Evolutionary conservation across 345 rosid genomes (phyloP).

Genomic region (Erodium maritimum): DNA sequence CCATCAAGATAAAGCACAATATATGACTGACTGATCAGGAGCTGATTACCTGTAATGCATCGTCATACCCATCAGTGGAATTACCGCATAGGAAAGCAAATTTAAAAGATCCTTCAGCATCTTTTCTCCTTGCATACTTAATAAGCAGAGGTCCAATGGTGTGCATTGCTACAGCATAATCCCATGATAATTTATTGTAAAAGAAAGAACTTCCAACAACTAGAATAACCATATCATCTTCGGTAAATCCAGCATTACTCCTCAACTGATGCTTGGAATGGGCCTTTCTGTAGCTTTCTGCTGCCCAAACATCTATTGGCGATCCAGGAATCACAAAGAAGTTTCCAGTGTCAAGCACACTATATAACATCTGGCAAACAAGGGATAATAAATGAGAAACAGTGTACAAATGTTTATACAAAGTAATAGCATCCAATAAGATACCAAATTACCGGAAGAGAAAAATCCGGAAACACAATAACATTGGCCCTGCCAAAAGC

Average conservation of each 20-base stretch:
- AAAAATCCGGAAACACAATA: conserved; percentile 69
- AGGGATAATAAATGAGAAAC: conserved; percentile 19
- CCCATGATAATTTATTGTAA: conserved; percentile 72
- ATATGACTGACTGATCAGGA: conserved; percentile 9
- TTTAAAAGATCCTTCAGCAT: conserved; percentile 45
- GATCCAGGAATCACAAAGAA: conserved; percentile 94
- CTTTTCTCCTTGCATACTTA: conserved; percentile 61
- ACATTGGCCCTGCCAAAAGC: conserved; percentile 67
- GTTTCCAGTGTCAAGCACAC: conserved; percentile 88
- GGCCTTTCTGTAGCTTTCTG: conserved; percentile 51
- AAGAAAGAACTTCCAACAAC: conserved; percentile 82
- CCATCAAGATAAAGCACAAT: not conserved
- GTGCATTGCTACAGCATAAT: conserved; percentile 74
- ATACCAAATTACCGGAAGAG: conserved; percentile 54
- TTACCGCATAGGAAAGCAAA: conserved; percentile 80
- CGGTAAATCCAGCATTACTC: conserved; percentile 39
- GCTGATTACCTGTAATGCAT: conserved; percentile 60
- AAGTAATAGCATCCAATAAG: not conserved
- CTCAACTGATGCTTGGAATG: conserved; percentile 53
- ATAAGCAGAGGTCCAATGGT: conserved; percentile 64
- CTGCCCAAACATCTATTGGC: conserved; percentile 83
- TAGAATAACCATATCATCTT: conserved; percentile 61
- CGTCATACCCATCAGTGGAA: conserved; percentile 51
- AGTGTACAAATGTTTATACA: not conserved
- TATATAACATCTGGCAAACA: conserved; percentile 74